Evolutionary conservation across 2,329 filamentous ascomycete species (phyloP).

Genomic region (Lachnellula willkommii): DNA sequence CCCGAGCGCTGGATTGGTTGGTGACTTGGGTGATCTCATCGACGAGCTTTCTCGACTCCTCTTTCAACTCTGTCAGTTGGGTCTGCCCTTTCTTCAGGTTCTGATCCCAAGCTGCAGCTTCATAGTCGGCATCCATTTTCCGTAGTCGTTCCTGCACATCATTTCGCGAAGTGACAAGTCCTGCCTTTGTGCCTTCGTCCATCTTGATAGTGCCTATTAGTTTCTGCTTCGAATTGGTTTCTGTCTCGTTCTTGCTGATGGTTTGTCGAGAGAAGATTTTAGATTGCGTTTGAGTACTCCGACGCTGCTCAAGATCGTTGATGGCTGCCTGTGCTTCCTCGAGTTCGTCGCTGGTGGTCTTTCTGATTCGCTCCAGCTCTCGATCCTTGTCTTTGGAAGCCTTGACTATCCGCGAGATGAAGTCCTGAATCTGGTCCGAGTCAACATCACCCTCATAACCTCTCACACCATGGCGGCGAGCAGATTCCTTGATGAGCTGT

Average conservation of each 20-base stretch:
- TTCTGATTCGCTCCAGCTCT: constrained; percentile 67
- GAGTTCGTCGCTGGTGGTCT: constrained; percentile 68
- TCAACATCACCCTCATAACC: constrained; percentile 77
- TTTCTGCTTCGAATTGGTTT: constrained; percentile 59
- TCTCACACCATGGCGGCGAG: constrained; percentile 70
- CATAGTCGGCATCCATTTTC: constrained; percentile 57
- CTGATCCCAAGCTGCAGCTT: constrained; percentile 61
- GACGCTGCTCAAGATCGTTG: constrained; percentile 68
- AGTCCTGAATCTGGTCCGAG: constrained; percentile 67
- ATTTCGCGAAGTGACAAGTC: constrained; percentile 67
- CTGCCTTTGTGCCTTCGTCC: constrained; percentile 78
- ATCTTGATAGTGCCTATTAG: constrained; percentile 68
- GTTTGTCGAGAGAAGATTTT: constrained; percentile 69
- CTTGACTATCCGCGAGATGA: constrained; percentile 72
- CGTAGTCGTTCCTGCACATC: constrained; percentile 62
- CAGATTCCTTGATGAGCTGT: constrained; percentile 71
- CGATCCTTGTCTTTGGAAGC: constrained; percentile 72
- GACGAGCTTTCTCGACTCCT: constrained; percentile 64
- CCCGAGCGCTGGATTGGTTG: constrained; percentile 72
- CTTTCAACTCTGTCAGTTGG: constrained; percentile 64
- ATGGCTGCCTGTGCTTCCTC: constrained; percentile 67
- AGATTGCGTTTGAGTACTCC: constrained; percentile 65
- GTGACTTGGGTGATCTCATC: constrained; percentile 81
- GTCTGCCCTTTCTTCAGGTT: constrained; percentile 62
- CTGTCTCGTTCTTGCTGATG: constrained; percentile 68